Evolutionary conservation across 73 alveolate genomes (phyloP), one percentile per base, ranked within the genome.

Genomic region (Strombidium stylifer): DNA sequence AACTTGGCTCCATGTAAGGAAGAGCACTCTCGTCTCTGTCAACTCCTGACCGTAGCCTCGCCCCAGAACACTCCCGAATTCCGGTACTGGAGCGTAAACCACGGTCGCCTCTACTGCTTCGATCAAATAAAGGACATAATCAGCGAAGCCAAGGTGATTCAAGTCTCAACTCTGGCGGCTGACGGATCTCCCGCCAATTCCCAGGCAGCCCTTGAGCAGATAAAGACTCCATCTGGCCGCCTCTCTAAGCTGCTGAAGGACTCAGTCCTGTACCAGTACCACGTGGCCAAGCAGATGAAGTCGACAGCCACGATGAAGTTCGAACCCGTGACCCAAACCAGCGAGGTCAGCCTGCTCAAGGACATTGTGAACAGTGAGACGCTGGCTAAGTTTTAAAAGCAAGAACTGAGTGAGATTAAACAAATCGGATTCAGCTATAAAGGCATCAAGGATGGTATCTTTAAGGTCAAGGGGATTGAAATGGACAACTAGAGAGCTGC

Each of bases 1-100:
- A 55, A 55, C 16, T 41, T 89, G 25, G 37, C 61, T n/a, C 47
- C 85, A n/a, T 23, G 88, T 16, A 69, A 87, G 51, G 93, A 84
- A 40, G 84, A 64, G 41, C 85, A 80, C 56, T 85, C 85, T 59
- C 68, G 76, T 15, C 83, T 89, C 15, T 89, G 97, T 51, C 76
- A 72, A 41, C 55, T 86, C 44, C 89, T 89, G 18, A 89, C 82
- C 3, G 59, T 85, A 8, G 47, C 61, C 4, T 58, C 68, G 16
- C 68, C 85, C 2, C 66, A 65, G 2, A 92, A 89, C 31, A 92
- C 85, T 51, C 93, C 94, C 15, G 93, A 85, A n/a, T 85, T 46
- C 52, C 10, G 23, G 5, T 61, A 70, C 30, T 89, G 97, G 93
- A 72, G 85, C 23, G 48, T 69, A 15, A 67, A 82, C 68, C 81